Base-by-base conservation (phyloP, 257 asterid genomes). In the Nicotiana undulata region DNA sequence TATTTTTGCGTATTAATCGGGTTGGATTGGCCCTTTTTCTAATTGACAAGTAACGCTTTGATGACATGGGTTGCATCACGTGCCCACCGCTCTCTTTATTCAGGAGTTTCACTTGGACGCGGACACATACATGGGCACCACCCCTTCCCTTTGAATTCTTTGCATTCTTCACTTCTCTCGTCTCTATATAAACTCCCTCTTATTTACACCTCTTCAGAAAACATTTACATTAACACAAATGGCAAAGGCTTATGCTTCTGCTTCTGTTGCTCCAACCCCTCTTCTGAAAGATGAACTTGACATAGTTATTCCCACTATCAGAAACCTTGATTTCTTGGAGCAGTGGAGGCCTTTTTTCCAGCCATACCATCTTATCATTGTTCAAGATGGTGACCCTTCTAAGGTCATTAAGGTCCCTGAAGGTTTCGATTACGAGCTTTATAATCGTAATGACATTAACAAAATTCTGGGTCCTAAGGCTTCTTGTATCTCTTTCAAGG, bases 401-500 rank as follows among this genome's bases (percentile, higher is more conserved):
- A 92, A 88, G 85, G 80, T 32, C 40, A 92, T 92, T 37, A 86
- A 86, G 59, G 97, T 92, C 10, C 97, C 97, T 2, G 87, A 86
- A 8, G 97, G 97, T 0, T 92, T 89, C 79, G 95, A 92, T 29
- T 90, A 92, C 49, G 97, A 92, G 9, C 88, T 92, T 7, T 90
- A 90, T 81, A 92, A 92, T 52, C 90, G 97, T 0, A 89, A 92
- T 61, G 95, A 92, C 56, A 90, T 92, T 8, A 90, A 92, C 79
- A 82, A 86, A 63, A 92, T 92, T 81, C 77, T 92, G 9, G 97
- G 95, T 1, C 95, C 91, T 0, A 88, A 84, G 66, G 91, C 97
- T 20, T 90, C 93, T n/a, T 92, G 97, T 85, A 92, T 92, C 80
- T 92, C 95, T 1, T 92, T 92, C 87, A 92, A 92, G 86, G 97